Evolutionary conservation across 148 eudicot genomes (phyloP).

Genomic region (Silene uniflora): DNA sequence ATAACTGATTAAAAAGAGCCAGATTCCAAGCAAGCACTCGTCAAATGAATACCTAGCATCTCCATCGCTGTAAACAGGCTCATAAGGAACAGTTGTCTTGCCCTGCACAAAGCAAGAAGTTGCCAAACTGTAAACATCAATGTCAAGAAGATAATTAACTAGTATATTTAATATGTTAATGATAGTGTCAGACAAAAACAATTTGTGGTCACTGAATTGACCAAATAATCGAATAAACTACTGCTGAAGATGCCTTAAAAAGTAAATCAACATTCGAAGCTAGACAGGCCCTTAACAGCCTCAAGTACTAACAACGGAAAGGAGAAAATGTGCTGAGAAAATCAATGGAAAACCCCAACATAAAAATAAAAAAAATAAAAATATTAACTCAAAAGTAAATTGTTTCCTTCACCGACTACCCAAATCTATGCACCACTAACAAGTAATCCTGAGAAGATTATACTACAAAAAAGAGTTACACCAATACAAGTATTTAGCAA

Average conservation of each 20-base stretch:
- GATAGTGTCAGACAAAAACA: background rate
- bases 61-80: slow-evolving; percentile 83
- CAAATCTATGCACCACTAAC: background rate
- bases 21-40: background rate
- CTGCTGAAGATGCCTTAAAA: background rate
- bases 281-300: no score
- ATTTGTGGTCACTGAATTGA: background rate
- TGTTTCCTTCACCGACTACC: background rate
- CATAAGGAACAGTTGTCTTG: slow-evolving; percentile 79
- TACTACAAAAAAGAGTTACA: background rate
- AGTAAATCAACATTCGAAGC: background rate
- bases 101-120: slow-evolving; percentile 39
- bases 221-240: background rate
- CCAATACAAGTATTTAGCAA: background rate
- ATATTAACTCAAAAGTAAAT: background rate
- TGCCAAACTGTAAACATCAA: background rate
- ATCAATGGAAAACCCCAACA: no score
- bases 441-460: background rate
- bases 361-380: no score
- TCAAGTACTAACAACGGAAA: no score
- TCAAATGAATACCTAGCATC: slow-evolving; percentile 60
- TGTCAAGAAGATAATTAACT: background rate
- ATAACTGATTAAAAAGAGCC: background rate
- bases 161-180: no score
- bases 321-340: background rate